Percentiles rank a stretch among this genome's conserved stretches.
Evolutionary conservation across 106 monocot genomes (phyloP).

Genomic region (Platanthera zijinensis): DNA sequence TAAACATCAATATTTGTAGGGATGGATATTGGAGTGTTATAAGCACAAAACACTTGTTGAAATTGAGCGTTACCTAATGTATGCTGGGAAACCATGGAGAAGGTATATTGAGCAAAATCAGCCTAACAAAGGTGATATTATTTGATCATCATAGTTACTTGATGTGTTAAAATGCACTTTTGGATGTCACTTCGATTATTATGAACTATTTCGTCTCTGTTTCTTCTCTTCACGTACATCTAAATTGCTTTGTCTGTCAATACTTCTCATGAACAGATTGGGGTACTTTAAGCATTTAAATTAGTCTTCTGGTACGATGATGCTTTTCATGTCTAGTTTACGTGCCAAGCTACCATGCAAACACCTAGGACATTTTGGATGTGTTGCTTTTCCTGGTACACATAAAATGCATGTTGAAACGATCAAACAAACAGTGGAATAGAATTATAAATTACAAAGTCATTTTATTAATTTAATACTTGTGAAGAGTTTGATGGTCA

Average conservation of each 20-base stretch:
- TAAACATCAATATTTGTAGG: constrained; percentile 33
- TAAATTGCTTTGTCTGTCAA: not conserved
- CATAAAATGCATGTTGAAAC: not conserved
- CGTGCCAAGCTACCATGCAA: not conserved
- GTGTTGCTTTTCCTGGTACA: not conserved
- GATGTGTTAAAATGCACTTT: not conserved
- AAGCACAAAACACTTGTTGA: constrained; percentile 72
- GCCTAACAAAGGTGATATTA: constrained; percentile 24
- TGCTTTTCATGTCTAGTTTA: not conserved
- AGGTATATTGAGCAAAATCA: constrained; percentile 25
- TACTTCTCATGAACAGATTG: not conserved
- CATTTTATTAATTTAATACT: not conserved
- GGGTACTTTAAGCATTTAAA: not conserved
- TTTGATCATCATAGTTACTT: too few relatives aligned
- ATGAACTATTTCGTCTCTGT: not conserved
- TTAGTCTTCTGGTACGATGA: not conserved
- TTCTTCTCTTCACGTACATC: not conserved
- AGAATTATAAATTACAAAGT: not conserved
- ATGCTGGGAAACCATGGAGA: constrained; percentile 91
- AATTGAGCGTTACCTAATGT: constrained; percentile 84
- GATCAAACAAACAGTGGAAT: not conserved
- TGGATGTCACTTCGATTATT: not conserved
- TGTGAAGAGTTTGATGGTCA: not conserved
- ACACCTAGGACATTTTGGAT: not conserved
- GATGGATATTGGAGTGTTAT: constrained; percentile 85